These are phyloP conservation scores for Alopecurus myosuroides DNA, from an alignment of 176 grass and related monocot species.

Conservation along the genomic window DNA sequence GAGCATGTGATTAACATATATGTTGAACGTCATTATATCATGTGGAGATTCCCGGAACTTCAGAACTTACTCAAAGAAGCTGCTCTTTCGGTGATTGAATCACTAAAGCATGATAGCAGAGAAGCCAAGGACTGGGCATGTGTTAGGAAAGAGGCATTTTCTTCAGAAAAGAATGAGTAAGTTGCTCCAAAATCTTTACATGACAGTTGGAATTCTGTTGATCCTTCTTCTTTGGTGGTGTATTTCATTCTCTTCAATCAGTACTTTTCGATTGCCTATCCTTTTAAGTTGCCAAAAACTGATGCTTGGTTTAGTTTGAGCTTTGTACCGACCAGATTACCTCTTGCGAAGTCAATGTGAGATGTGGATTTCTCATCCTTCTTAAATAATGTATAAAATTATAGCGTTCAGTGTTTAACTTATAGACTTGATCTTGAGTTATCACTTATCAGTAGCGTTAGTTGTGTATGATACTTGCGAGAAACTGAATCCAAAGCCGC, in stretches of 20 bases:
- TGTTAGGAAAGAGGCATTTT: constrained; percentile 81
- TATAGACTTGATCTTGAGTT: background rate
- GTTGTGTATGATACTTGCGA: background rate
- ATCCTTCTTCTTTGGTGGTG: background rate
- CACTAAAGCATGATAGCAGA: constrained; percentile 64
- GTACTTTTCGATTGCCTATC: constrained; percentile 4
- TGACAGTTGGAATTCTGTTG: background rate
- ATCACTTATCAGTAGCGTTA: constrained; percentile 12
- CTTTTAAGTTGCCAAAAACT: background rate
- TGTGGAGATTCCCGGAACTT: constrained; percentile 97
- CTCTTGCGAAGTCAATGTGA: background rate
- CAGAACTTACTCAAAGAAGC: constrained; percentile 84
- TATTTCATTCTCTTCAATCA: background rate
- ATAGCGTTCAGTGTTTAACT: background rate
- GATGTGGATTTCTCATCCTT: background rate
- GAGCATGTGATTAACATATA: constrained; percentile 98
- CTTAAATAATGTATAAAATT: background rate
- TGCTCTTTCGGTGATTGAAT: constrained; percentile 80
- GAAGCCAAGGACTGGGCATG: constrained; percentile 86
- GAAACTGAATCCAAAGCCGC: background rate
- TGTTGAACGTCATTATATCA: constrained; percentile 89
- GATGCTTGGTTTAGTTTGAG: background rate
- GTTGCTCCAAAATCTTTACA: constrained; percentile 24
- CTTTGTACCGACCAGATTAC: background rate
- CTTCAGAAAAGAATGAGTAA: constrained; percentile 95